Evolutionary conservation across 208 protist species (phyloP).

Genomic region (Entamoeba nuttalli): DNA sequence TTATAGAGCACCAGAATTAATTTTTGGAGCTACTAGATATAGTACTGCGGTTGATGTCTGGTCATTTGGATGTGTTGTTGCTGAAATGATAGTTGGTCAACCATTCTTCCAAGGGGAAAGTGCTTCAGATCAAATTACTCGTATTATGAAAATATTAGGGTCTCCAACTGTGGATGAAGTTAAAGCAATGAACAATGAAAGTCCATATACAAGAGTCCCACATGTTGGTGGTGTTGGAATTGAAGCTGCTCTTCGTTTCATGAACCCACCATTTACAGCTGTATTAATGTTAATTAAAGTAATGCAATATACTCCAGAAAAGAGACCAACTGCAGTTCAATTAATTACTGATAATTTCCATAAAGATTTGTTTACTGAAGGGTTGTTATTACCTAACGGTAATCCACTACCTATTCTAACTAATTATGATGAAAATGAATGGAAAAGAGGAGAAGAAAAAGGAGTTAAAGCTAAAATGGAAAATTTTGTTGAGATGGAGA

Average conservation of each 20-base stretch:
- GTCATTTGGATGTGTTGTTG: slow-evolving; percentile 87
- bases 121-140: slow-evolving; percentile 38
- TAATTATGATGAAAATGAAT: not conserved
- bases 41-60: slow-evolving; percentile 74
- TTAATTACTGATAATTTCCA: not conserved
- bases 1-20: slow-evolving; percentile 28
- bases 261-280: not conserved
- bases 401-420: not conserved
- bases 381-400: not conserved
- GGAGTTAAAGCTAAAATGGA: not conserved
- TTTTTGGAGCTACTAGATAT: slow-evolving; percentile 6
- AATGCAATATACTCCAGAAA: not conserved
- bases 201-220: not conserved
- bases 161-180: slow-evolving; percentile 26
- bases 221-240: not conserved
- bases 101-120: slow-evolving; percentile 69
- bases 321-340: not conserved
- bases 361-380: not conserved
- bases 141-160: slow-evolving; percentile 44
- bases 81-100: slow-evolving; percentile 72
- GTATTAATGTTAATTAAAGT: not conserved
- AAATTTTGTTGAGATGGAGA: not conserved
- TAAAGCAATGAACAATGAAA: slow-evolving; percentile 12
- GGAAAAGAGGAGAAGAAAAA: not conserved
- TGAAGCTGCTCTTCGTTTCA: not conserved